phyloP scores from a whole-genome alignment of 139 green algal genomes.

The Chlamydomonas eustigma region DNA sequence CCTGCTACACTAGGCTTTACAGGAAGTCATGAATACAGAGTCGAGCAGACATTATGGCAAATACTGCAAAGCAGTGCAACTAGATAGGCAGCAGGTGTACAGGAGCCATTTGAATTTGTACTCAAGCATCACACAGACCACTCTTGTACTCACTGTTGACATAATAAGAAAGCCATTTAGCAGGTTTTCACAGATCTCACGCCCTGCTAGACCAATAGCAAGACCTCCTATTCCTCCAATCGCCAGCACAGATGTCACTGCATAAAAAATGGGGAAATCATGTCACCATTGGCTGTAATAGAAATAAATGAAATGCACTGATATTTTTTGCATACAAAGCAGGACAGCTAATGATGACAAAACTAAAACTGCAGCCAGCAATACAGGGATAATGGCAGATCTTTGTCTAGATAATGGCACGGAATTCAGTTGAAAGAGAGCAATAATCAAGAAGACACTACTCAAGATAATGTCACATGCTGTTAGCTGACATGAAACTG shows the following conservation, averaged over 20 bases:
- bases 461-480: neutral
- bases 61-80: too few relatives aligned
- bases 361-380: too few relatives aligned
- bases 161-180: constrained; percentile 92
- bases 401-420: neutral
- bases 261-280: neutral
- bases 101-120: too few relatives aligned
- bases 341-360: too few relatives aligned
- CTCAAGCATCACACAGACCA: neutral
- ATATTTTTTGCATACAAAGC: too few relatives aligned
- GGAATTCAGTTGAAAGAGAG: neutral
- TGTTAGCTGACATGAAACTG: too few relatives aligned
- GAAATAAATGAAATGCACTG: neutral
- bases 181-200: constrained; percentile 91
- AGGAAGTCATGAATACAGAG: too few relatives aligned
- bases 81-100: too few relatives aligned
- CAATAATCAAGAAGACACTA: neutral
- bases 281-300: neutral
- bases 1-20: too few relatives aligned
- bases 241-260: constrained; percentile 71
- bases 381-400: neutral
- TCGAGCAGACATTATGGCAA: too few relatives aligned
- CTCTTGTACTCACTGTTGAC: constrained; percentile 39
- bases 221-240: constrained; percentile 92
- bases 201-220: constrained; percentile 83